Evolutionary conservation across 2,329 filamentous ascomycete genomes (phyloP), one percentile per base, ranked within the genome.

Genomic region (Cercospora sp.): DNA sequence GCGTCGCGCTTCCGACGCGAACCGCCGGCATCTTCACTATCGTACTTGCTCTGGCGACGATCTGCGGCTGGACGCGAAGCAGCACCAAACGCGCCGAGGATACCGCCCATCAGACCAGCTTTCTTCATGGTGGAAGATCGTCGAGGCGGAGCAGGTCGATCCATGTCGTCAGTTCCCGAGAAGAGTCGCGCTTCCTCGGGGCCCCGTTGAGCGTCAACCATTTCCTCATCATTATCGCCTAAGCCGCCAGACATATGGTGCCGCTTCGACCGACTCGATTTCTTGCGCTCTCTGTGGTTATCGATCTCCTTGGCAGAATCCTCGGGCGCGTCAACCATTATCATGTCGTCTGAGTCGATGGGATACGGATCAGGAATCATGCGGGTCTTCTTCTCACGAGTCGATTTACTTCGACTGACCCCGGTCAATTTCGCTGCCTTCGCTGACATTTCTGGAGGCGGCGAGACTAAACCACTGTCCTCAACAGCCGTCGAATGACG

Each of bases 391-490:
- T 85, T 83, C 71, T 82, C 82, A 69, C 81, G 82, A 61, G 82
- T 82, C 12, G 82, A 82, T 53, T 82, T 82, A 72, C 77, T 82
- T 68, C 74, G 70, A 51, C 72, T 73, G 51, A 87, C 80, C 73
- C 82, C 93, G 88, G 95, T 88, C 63, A 94, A 80, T 79, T 89
- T 93, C 34, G 92, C 91, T 30, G 92, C 92, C 79, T 96, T 97
- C 57, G 88, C 85, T 7, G 89, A 86, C 76, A 92, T 74, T 32
- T 93, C 92, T 2, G 90, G 88, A 8, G 91, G 90, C 3, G 92
- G 91, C 21, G 91, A 92, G 57, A 87, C 84, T 69, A 94, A 82
- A 7, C 88, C 90, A 70, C 84, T 84, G 30, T 89, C 86, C 63
- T 92, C 91, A 16, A 90, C 80, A 0, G 76, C 78, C 8, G 72